Evolutionary conservation across 768 basidiomycete species (phyloP).

Genomic region (Phaffia australis): DNA sequence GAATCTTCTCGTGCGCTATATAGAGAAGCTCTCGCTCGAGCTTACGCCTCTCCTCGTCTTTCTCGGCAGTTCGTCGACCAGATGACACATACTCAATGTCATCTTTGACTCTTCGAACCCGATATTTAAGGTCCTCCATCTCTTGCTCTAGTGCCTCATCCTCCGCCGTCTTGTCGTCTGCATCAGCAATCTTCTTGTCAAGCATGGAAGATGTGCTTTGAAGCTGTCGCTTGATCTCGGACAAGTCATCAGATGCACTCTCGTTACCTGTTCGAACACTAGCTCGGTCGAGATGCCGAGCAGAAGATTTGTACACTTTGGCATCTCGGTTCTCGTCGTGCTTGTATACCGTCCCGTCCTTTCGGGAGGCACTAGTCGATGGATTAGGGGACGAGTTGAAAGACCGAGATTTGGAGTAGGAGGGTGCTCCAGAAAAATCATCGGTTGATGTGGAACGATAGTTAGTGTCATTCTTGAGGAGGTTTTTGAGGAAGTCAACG

Average conservation of each 20-base stretch:
- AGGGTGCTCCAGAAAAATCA: neutral
- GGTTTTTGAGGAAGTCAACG: slow-evolving; percentile 75
- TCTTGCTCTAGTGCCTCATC: slow-evolving; percentile 88
- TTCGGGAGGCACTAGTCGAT: slow-evolving; percentile 28
- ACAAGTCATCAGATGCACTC: slow-evolving; percentile 55
- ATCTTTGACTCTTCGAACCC: slow-evolving; percentile 75
- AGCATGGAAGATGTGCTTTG: slow-evolving; percentile 68
- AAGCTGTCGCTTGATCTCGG: slow-evolving; percentile 75
- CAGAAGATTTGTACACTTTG: slow-evolving; percentile 58
- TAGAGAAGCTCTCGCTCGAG: slow-evolving; percentile 77
- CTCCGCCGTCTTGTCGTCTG: slow-evolving; percentile 54
- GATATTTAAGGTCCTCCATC: slow-evolving; percentile 70
- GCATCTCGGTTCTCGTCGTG: slow-evolving; percentile 54
- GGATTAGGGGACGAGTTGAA: slow-evolving; percentile 21
- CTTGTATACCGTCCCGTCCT: slow-evolving; percentile 87
- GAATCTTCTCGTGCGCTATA: slow-evolving; percentile 81
- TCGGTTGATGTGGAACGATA: slow-evolving; percentile 43
- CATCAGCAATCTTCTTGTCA: slow-evolving; percentile 59
- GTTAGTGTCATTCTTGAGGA: slow-evolving; percentile 70
- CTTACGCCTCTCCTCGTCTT: slow-evolving; percentile 74
- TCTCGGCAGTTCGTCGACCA: slow-evolving; percentile 56
- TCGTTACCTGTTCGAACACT: slow-evolving; percentile 63
- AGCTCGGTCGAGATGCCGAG: slow-evolving; percentile 74
- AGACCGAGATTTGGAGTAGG: slow-evolving; percentile 20
- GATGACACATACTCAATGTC: slow-evolving; percentile 79